Base-by-base conservation (phyloP, 2,329 filamentous ascomycete genomes). In the Neonectria sp. region DNA sequence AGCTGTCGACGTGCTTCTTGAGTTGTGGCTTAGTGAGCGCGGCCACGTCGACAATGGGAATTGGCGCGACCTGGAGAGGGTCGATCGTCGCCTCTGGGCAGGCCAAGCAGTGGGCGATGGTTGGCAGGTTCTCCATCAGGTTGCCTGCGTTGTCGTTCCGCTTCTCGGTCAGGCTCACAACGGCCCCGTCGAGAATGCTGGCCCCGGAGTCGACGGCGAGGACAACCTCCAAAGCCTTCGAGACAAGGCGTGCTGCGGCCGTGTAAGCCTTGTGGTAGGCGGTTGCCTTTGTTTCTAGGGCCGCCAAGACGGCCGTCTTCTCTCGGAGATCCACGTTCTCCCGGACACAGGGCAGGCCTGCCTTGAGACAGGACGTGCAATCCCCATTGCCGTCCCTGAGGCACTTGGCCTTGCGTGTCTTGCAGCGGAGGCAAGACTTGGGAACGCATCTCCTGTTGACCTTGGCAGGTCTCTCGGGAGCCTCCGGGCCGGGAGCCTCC, bases 321-420 rank as follows among this genome's bases (percentile, higher is more conserved):
- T 57, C 45, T n/a, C 60, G 45, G 45, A 45, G 40, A 33, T 63
- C 60, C 17, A 31, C 31, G 17, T 24, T 24, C 7, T 51, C 29
- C 13, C 60, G 25, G 24, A 45, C 43, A 9, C 60, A 63, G 8
- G 25, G 17, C 13, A 17, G 6, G n/a, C 15, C 25, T 17, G 25
- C 25, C 46, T 33, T 40, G 33, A 40, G 7, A n/a, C 60, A 63
- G 17, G 13, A 15, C 9, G 6, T 27, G 45, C 60, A 63, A 27
- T 45, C 51, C 15, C 33, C 53, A 17, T 58, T 9, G 7, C 60
- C 53, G 2, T 43, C 33, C n/a, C 33, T 40, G 8, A 24, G 31
- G 25, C 60, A 63, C 55, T 45, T 58, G 8, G 37, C n/a, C 60
- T 63, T 63, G 43, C 60, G 60, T 2, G 17, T 17, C 46, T 25